These are phyloP conservation scores for Colletotrichum cuscutae DNA, from an alignment of 2,329 filamentous ascomycete species.

Conservation along the genomic window DNA sequence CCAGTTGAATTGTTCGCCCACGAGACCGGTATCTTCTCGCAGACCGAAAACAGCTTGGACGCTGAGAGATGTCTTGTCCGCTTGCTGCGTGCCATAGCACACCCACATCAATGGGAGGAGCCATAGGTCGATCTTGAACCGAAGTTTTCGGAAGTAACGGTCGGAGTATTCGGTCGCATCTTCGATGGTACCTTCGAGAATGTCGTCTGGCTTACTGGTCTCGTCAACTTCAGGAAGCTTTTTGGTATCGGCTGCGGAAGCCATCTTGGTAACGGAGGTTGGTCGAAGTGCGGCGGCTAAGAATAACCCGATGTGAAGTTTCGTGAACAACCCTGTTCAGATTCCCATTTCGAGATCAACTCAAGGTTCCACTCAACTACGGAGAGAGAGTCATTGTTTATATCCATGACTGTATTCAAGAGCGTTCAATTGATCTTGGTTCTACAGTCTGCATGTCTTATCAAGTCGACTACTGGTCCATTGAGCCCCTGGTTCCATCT, in stretches of 20 bases:
- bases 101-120: constrained; percentile 45
- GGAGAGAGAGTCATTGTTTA: neutral
- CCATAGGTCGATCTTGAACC: constrained; percentile 44
- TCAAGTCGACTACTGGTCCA: neutral
- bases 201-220: constrained; percentile 1
- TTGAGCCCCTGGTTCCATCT: neutral
- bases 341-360: neutral
- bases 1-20: constrained; percentile 45
- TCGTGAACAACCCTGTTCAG: neutral
- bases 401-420: neutral
- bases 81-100: constrained; percentile 42
- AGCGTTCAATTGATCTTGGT: neutral
- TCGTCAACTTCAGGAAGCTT: neutral
- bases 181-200: constrained; percentile 22
- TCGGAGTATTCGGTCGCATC: constrained; percentile 37
- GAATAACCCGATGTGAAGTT: too few species aligned
- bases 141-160: constrained; percentile 40
- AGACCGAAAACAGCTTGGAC: constrained; percentile 44
- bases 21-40: constrained; percentile 41
- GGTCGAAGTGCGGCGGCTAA: neutral
- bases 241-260: neutral
- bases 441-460: neutral
- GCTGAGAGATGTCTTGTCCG: constrained; percentile 44
- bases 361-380: neutral
- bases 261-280: neutral